These are phyloP conservation scores for Vigna reflexopilosa DNA, from an alignment of 306 rosid genomes.

Conservation along the genomic window DNA sequence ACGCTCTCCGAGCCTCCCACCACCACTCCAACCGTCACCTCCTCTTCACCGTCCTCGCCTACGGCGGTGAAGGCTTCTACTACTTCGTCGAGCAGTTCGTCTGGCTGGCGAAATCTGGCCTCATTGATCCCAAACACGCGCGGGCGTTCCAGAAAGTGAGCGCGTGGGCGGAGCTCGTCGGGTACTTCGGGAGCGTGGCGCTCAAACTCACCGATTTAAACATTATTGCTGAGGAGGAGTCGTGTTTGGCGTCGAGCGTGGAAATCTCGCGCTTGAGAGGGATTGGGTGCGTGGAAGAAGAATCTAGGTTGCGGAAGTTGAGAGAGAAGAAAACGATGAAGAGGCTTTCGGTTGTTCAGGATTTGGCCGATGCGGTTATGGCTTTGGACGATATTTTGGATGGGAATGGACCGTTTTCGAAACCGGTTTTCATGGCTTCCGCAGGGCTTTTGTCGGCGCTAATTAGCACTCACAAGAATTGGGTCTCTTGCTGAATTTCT, in stretches of 20 bases:
- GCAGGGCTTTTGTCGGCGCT: slow-evolving; percentile 84
- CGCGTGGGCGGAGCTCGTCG: slow-evolving; percentile 45
- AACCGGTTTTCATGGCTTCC: slow-evolving; percentile 61
- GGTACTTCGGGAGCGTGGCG: slow-evolving; percentile 45
- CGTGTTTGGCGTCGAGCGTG: slow-evolving; percentile 60
- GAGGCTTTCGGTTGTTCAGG: slow-evolving; percentile 82
- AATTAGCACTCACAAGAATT: slow-evolving; percentile 88
- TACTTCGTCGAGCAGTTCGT: slow-evolving; percentile 84
- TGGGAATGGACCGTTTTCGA: slow-evolving; percentile 63
- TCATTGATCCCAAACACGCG: slow-evolving; percentile 42
- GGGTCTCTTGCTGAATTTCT: slow-evolving; percentile 59
- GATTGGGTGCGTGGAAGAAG: slow-evolving; percentile 49
- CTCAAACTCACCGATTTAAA: slow-evolving; percentile 72
- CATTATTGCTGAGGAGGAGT: slow-evolving; percentile 57
- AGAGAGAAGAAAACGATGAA: slow-evolving; percentile 71
- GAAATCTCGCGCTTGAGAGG: slow-evolving; percentile 40
- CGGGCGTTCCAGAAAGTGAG: slow-evolving; percentile 11
- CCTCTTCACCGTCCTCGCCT: slow-evolving; percentile 56
- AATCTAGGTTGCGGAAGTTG: slow-evolving; percentile 54
- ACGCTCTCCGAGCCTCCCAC: slow-evolving; percentile 63
- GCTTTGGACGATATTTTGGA: slow-evolving; percentile 77
- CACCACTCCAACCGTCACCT: slow-evolving; percentile 48
- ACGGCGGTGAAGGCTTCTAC: slow-evolving; percentile 84
- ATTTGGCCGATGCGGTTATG: slow-evolving; percentile 84
- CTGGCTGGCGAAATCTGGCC: slow-evolving; percentile 83